phyloP scores from a whole-genome alignment of 352 stramenopile genomes.

The Aphanomyces astaci region DNA sequence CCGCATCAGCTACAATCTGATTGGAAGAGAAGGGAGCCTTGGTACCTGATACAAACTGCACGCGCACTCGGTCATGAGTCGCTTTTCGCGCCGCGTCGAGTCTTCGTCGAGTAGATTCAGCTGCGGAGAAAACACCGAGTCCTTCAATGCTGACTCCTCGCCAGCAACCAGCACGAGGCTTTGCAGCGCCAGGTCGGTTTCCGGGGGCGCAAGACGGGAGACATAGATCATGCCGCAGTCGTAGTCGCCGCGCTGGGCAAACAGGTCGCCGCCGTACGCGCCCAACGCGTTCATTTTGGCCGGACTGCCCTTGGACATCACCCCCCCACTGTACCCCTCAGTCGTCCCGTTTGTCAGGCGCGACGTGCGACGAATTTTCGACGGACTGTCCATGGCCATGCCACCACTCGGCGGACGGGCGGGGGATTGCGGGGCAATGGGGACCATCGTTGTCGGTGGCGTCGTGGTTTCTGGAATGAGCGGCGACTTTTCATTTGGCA shows the following conservation, averaged over 20 bases:
- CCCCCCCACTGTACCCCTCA: not conserved
- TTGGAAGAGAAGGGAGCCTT: not conserved
- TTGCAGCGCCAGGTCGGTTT: constrained; percentile 33
- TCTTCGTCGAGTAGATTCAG: not conserved
- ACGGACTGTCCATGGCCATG: not conserved
- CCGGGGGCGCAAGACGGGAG: constrained; percentile 64
- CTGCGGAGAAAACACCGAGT: not conserved
- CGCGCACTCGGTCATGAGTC: not conserved
- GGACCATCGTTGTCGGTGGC: not conserved
- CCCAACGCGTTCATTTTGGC: constrained; percentile 23
- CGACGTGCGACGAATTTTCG: not conserved
- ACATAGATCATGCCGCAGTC: constrained; percentile 85
- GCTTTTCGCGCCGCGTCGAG: not conserved
- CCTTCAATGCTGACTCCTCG: not conserved
- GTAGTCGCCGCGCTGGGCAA: constrained; percentile 76
- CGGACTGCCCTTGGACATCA: not conserved
- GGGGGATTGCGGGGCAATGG: not conserved
- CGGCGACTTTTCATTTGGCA: constrained; percentile 40
- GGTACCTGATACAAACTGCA: constrained; percentile 14
- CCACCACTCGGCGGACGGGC: not conserved
- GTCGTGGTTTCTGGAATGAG: constrained; percentile 5
- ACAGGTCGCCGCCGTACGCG: constrained; percentile 69
- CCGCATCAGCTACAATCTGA: not conserved
- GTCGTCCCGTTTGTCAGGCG: not conserved
- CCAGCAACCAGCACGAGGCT: not conserved